A percentile compares a stretch with the other conserved stretches of the same genome.
phyloP scores from a whole-genome alignment of 1,139 yeast species.

The Yamadazyma friedrichii region DNA sequence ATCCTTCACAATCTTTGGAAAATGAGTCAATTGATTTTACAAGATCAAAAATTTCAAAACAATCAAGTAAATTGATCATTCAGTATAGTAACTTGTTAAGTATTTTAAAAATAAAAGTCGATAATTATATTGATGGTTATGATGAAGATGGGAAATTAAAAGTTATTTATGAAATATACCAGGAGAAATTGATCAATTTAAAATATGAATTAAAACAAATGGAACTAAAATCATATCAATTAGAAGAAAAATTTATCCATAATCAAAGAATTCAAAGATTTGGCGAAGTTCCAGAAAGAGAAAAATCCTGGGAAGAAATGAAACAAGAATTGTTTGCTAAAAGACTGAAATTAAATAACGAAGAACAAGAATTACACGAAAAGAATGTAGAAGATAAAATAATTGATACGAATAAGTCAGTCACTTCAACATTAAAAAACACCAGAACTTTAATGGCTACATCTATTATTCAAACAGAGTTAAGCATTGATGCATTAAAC shows the following conservation, averaged over 20 bases:
- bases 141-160: background rate
- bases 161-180: constrained; percentile 18
- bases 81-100: constrained; percentile 22
- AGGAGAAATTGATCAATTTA: constrained; percentile 22
- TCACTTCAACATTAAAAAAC: constrained; percentile 51
- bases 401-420: constrained; percentile 48
- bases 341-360: constrained; percentile 11
- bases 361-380: constrained; percentile 15
- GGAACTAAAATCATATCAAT: constrained; percentile 24
- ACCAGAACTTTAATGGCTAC: constrained; percentile 56
- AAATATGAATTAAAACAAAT: constrained; percentile 24
- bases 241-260: constrained; percentile 28
- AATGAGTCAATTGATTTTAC: constrained; percentile 18
- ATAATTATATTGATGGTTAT: constrained; percentile 4
- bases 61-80: constrained; percentile 12
- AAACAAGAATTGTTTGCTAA: constrained; percentile 14
- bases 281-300: constrained; percentile 15
- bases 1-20: constrained; percentile 8
- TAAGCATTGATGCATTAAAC: constrained; percentile 60
- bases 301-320: constrained; percentile 14
- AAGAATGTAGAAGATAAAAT: constrained; percentile 32
- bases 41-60: constrained; percentile 16
- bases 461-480: constrained; percentile 57
- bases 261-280: constrained; percentile 26
- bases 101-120: constrained; percentile 17